phyloP scores from a whole-genome alignment of 768 basidiomycete genomes.

The Mrakia hoshinonis region DNA sequence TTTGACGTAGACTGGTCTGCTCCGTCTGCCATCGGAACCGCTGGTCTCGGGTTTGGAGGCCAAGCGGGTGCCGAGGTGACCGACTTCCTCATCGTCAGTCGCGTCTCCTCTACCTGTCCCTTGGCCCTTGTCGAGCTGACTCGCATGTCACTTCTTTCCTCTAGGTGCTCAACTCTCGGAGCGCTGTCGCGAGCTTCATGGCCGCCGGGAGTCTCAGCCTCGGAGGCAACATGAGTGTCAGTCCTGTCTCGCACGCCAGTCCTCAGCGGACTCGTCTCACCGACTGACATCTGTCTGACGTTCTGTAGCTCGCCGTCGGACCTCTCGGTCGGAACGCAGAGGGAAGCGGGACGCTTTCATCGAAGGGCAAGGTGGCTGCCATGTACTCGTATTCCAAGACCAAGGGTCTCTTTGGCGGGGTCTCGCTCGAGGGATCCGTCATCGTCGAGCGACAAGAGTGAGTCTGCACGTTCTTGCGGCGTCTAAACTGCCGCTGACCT shows the following conservation, averaged over 20 bases:
- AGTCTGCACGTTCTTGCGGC: conserved; percentile 64
- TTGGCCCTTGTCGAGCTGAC: conserved; percentile 46
- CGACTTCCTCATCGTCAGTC: conserved; percentile 34
- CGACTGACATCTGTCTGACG: too few relatives aligned
- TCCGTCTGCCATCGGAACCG: conserved; percentile 71
- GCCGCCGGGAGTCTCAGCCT: conserved; percentile 80
- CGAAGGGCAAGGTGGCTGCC: conserved; percentile 78
- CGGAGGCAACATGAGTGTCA: conserved; percentile 81
- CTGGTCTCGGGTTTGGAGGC: conserved; percentile 77
- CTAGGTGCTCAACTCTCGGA: conserved; percentile 62
- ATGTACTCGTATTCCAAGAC: conserved; percentile 68
- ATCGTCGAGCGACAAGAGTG: conserved; percentile 83
- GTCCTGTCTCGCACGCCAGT: conserved; percentile 23
- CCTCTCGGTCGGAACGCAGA: conserved; percentile 89
- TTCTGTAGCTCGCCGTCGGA: conserved; percentile 53
- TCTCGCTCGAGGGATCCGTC: conserved; percentile 69
- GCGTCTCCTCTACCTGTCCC: background rate
- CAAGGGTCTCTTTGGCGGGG: conserved; percentile 83
- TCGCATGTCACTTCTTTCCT: background rate
- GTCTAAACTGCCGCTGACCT: conserved; percentile 34
- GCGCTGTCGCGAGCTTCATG: conserved; percentile 70
- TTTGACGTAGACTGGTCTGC: conserved; percentile 68
- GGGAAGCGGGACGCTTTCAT: conserved; percentile 70
- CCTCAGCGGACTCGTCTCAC: too few relatives aligned
- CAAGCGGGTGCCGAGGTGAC: conserved; percentile 45